Base-by-base conservation (phyloP, 495 filamentous ascomycete genomes). In the Aspergillus cavernicola region DNA sequence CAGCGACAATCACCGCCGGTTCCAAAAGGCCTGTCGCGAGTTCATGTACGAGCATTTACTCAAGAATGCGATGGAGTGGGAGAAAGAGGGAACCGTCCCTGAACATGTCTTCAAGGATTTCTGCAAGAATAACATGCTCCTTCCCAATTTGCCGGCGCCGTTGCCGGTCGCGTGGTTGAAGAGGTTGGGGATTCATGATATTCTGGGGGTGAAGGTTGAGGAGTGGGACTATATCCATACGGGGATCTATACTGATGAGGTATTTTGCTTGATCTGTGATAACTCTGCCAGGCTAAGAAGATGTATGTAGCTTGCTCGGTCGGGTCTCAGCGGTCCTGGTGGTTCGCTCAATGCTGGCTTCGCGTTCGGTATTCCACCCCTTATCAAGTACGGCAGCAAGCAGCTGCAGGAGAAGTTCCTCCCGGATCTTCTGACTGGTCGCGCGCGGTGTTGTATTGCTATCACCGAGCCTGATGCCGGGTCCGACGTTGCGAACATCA, bases 401-500 rank as follows among this genome's bases (percentile, higher is more conserved):
- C 58, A 78, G 50, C 63, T 89, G 33, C 79, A 89, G 64, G 83
- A 86, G 56, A 67, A 75, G 1, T 80, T 83, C 51, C 66, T 89
- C 28, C 85, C 86, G 0, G 85, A 85, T 26, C 66, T 88, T 1
- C 69, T 90, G n/a, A 79, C 75, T 4, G 85, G 85, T 15, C 75
- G 74, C 59, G 86, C 81, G 66, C 72, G 87, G 32, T 69, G 70
- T 3, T 91, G 87, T 58, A 88, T 91, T 47, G 87, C 86, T 4
- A 89, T 91, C 61, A 91, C 87, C 0, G 87, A 91, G 64, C 87
- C 87, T 0, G 79, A 78, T 23, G 85, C 85, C 4, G 87, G 87
- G 2, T 81, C 76, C 55, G 86, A 91, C 58, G 87, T 91, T 3
- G 82, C 85, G 1, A 83, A 82, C 55, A 86, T 90, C 59, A 67